These are phyloP conservation scores for Globisporangium uncinulatum DNA, from an alignment of 352 stramenopile species.

Conservation along the genomic window DNA sequence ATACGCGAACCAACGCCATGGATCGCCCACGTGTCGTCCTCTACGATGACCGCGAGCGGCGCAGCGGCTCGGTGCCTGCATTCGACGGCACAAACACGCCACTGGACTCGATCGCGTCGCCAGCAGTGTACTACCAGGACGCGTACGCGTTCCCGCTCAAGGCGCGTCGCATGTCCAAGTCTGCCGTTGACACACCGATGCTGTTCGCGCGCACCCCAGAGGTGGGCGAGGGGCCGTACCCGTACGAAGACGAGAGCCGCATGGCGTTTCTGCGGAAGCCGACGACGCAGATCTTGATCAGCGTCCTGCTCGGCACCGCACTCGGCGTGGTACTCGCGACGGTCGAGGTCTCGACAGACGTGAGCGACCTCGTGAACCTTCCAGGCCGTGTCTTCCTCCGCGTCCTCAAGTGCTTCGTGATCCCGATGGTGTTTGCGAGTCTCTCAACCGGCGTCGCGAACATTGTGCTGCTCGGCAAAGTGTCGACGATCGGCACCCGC, in stretches of 20 bases:
- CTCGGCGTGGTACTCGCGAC: slow-evolving; percentile 30
- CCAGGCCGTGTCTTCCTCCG: slow-evolving; percentile 40
- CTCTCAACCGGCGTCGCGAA: slow-evolving; percentile 53
- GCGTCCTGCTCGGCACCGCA: slow-evolving; percentile 23
- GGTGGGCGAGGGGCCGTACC: slow-evolving; percentile 3
- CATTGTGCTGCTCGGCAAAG: slow-evolving; percentile 62
- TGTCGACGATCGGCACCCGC: slow-evolving; percentile 45
- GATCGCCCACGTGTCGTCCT: slow-evolving; percentile 11
- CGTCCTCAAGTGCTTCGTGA: slow-evolving; percentile 44
- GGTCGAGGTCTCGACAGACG: slow-evolving; percentile 24
- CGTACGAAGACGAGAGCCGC: slow-evolving; percentile 12
- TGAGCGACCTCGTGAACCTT: slow-evolving; percentile 31
- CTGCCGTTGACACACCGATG: slow-evolving; percentile 2
- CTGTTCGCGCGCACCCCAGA: slow-evolving; percentile 8
- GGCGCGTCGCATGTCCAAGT: slow-evolving; percentile 8
- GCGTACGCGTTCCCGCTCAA: slow-evolving; percentile 19
- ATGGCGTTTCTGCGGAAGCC: slow-evolving; percentile 23
- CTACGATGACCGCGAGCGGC: slow-evolving; percentile 5
- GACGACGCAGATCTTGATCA: slow-evolving; percentile 38
- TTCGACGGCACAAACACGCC: slow-evolving; percentile 16
- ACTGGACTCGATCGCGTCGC: slow-evolving; percentile 32
- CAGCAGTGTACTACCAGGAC: slow-evolving; percentile 33
- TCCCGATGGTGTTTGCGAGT: slow-evolving; percentile 68
- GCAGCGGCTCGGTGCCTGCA: slow-evolving; percentile 7
- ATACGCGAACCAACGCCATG: not conserved